Base-by-base conservation (phyloP, 805 yeast species). In the Ogataea pignaliae region DNA sequence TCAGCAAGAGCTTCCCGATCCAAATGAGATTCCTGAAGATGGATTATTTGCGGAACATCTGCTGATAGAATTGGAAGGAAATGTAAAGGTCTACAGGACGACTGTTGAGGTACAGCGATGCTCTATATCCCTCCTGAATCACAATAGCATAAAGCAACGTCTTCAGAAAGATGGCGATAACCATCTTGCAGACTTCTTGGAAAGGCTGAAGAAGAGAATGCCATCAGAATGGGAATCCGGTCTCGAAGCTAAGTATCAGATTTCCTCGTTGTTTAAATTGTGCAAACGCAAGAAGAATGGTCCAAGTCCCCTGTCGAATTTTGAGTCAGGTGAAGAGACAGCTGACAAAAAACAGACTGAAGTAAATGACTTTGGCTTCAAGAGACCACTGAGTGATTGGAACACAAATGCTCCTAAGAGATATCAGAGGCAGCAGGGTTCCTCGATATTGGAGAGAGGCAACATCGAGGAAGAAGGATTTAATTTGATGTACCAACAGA, bases 31-130 rank as follows among this genome's bases (percentile, higher is more conserved):
- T 2, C 59, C 63, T 2, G 42, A 35, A 31, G 53, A 52, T 16
- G 39, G 34, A 1, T 38, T 59, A 5, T 57, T 42, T 29, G 7
- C 50, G 1, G 30, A 46, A 1, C 44, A 44, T 28, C 15, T 60
- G 9, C n/a, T 63, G 10, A 52, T 60, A 7, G 48, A 56, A 36
- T 35, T 58, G 1, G 44, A 42, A 11, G 59, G 58, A 1, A 8
- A 29, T 7, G 43, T 39, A 1, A 54, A 55, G 28, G 30, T 42
- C 15, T 63, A 46, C 37, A 47, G 45, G 2, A 46, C 41, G 16
- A 36, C 16, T 2, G 18, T 60, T 10, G 65, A 63, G 32, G 41
- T 60, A 13, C 52, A 52, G 15, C 42, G 47, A 12, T 45, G 52
- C 2, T 18, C 31, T 2, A 14, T 53, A 13, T 30, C 29, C 10